Evolutionary conservation across 2,329 filamentous ascomycete species (phyloP), one percentile per base, ranked within the genome.

Genomic region (Xylariaceae sp.): DNA sequence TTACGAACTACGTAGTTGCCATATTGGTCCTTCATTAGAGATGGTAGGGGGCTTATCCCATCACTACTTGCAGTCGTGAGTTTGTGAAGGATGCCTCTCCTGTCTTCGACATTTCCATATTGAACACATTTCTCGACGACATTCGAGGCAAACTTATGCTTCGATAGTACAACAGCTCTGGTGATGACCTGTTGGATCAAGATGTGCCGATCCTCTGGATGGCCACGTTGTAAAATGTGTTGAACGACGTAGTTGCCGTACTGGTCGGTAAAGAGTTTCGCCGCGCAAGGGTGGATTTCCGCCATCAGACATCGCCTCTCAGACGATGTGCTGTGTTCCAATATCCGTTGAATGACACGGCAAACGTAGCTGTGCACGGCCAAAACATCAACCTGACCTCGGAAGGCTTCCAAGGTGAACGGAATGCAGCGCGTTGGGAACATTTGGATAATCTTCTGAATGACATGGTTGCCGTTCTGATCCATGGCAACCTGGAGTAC

Each of bases 211-310:
- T 96, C 90, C 53, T 86, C 83, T 3, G 81, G 77, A 50, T 85
- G 80, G 29, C 91, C 91, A 60, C 89, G 83, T 57, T 86, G 77
- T 58, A 99, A 91, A 50, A 97, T 84, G 68, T 97, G 90, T 69
- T 97, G 94, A 3, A 88, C 87, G 19, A 99, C 94, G 68, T 99
- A 99, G 72, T 99, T 99, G 56, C 94, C 94, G 67, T 88, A 99
- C 61, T 91, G 86, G 66, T 97, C 89, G 0, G 84, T 83, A 60
- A 96, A 88, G 55, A 97, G 81, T 53, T 79, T 81, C 34, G 81
- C 71, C 7, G 88, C 84, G 61, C 85, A 87, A 7, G 78, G 76
- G 66, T 94, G 87, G 27, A 99, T 78, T 72, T 97, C 92, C 1
- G 78, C 74, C 66, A 96, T 80, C 50, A 97, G 86, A 34, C 79